A percentile compares a stretch with the other conserved stretches of the same genome.
Conservation (phyloP, 768 basidiomycete genomes). For the Rhodosporidiobolus odoratus region DNA sequence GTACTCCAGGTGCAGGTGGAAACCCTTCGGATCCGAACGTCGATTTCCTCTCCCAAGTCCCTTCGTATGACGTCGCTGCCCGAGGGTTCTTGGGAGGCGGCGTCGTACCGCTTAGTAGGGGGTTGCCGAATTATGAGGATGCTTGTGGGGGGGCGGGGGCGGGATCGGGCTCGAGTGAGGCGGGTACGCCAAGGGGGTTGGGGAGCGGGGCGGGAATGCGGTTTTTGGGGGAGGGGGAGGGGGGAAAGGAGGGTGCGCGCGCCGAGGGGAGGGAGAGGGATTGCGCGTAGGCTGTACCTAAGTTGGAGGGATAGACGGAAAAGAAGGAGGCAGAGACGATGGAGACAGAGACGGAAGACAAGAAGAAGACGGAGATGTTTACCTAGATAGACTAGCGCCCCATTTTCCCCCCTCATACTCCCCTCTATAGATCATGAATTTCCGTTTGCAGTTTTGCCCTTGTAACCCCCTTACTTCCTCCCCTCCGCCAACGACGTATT, state of each 20-base stretch:
- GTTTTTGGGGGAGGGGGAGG: background rate
- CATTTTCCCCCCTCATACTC: no score
- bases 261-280: background rate
- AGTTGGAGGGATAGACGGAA: no score
- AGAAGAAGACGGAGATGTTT: background rate
- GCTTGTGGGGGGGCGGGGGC: background rate
- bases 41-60: constrained; percentile 64
- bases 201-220: background rate
- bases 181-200: background rate
- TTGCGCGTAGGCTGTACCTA: background rate
- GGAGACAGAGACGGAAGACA: no score
- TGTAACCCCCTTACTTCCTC: no score
- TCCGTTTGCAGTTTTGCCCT: no score
- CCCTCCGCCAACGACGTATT: no score
- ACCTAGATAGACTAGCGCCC: background rate
- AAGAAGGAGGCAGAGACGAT: no score
- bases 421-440: no score
- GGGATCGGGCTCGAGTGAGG: background rate
- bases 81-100: constrained; percentile 82
- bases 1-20: no score
- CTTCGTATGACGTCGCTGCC: constrained; percentile 76
- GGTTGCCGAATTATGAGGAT: constrained; percentile 83
- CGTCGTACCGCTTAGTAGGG: constrained; percentile 74
- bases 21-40: constrained; percentile 18
- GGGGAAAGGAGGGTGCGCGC: background rate